Conservation (phyloP, 2,329 filamentous ascomycete species). For the Fusarium palustre region DNA sequence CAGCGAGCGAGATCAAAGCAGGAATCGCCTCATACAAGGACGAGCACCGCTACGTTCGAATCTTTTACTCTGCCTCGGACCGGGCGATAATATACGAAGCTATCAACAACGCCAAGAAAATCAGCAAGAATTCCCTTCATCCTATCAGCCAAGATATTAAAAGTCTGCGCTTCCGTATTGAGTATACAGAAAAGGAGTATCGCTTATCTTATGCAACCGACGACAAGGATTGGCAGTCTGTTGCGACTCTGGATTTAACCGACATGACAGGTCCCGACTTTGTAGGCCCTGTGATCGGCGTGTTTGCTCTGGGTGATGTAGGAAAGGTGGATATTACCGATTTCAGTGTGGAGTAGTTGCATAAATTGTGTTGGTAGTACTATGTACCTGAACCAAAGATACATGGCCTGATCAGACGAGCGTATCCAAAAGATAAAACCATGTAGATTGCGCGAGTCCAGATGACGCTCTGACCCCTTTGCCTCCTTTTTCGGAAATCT, state of each 20-base stretch:
- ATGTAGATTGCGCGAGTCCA: neutral
- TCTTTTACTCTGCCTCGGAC: neutral
- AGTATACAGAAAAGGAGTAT: slow-evolving; percentile 18
- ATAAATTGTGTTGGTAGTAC: neutral
- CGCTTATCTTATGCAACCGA: neutral
- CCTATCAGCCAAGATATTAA: neutral
- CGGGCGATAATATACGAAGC: neutral
- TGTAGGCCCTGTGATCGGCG: slow-evolving; percentile 24
- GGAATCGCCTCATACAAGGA: slow-evolving; percentile 5
- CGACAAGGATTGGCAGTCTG: neutral
- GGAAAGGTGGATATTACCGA: neutral
- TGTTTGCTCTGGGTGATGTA: slow-evolving; percentile 4
- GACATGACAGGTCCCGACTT: slow-evolving; percentile 25
- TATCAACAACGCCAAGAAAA: slow-evolving; percentile 3
- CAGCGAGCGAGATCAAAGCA: neutral
- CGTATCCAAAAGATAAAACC: neutral
- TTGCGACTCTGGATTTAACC: slow-evolving; percentile 13
- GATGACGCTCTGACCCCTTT: neutral
- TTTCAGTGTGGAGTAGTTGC: slow-evolving; percentile 20
- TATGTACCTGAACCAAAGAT: neutral
- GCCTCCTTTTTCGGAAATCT: neutral
- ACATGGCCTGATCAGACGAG: neutral
- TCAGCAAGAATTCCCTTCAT: neutral
- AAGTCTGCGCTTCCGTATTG: neutral
- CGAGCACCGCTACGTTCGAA: slow-evolving; percentile 12